Evolutionary conservation across 2,329 filamentous ascomycete species (phyloP).

Genomic region (Paraphoma sp.): DNA sequence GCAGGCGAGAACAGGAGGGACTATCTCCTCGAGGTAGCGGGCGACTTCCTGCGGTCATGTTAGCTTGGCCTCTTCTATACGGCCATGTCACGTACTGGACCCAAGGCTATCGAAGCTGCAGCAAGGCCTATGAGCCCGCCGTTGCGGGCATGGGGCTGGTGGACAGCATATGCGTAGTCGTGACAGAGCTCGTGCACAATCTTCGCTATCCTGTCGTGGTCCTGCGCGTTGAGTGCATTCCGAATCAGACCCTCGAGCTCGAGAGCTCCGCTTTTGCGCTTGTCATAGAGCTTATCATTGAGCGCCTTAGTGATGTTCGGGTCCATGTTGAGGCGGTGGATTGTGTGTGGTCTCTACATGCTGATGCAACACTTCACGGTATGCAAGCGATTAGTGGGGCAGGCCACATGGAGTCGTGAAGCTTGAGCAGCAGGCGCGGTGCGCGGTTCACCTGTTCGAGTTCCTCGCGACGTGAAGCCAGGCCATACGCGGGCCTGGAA

Average conservation of each 20-base stretch:
- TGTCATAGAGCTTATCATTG: slow-evolving; percentile 99
- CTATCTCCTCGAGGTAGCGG: slow-evolving; percentile 89
- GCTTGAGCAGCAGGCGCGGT: slow-evolving; percentile 1
- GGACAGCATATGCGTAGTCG: slow-evolving; percentile 96
- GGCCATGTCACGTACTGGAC: slow-evolving; percentile 70
- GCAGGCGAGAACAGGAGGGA: slow-evolving; percentile 94
- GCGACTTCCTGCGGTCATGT: slow-evolving; percentile 75
- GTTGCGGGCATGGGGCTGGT: slow-evolving; percentile 95
- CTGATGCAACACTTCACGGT: slow-evolving; percentile 15
- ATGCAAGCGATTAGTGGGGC: slow-evolving; percentile 7
- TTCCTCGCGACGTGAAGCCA: not conserved
- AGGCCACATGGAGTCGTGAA: not conserved
- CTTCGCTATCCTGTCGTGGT: slow-evolving; percentile 80
- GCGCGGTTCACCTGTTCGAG: slow-evolving; percentile 5
- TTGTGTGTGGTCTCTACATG: slow-evolving; percentile 34
- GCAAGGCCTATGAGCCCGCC: slow-evolving; percentile 94
- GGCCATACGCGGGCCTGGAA: slow-evolving; percentile 10
- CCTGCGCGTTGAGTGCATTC: slow-evolving; percentile 76
- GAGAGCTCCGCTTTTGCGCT: slow-evolving; percentile 92
- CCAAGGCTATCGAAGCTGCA: slow-evolving; percentile 93
- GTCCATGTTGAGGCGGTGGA: slow-evolving; percentile 69
- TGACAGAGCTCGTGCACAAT: slow-evolving; percentile 97
- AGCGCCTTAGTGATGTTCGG: slow-evolving; percentile 85
- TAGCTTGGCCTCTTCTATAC: not conserved
- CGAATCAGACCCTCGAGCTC: slow-evolving; percentile 93